Evolutionary conservation across 2,329 filamentous ascomycete genomes (phyloP).

Genomic region (Venturia carpophila): DNA sequence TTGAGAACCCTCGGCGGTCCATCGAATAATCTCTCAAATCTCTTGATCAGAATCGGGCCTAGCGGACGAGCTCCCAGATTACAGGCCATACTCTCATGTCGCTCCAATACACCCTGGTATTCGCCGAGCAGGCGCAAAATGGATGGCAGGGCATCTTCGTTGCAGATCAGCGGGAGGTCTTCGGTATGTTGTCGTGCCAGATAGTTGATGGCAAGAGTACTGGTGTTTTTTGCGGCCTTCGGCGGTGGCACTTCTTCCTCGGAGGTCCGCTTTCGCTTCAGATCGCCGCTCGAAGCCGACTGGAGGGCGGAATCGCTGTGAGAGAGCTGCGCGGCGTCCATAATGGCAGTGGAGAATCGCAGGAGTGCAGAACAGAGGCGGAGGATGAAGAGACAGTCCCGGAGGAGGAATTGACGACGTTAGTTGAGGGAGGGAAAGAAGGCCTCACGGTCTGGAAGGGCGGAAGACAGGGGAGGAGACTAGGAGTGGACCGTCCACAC

Average conservation of each 20-base stretch:
- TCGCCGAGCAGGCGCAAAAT: constrained; percentile 65
- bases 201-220: constrained; percentile 56
- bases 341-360: constrained; percentile 2
- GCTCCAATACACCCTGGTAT: constrained; percentile 77
- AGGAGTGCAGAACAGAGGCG: not conserved
- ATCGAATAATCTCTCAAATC: constrained; percentile 80
- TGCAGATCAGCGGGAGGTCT: constrained; percentile 54
- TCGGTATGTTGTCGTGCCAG: constrained; percentile 55
- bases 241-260: constrained; percentile 25
- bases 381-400: not conserved
- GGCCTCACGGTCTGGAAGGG: constrained; percentile 23
- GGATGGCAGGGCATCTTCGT: constrained; percentile 64
- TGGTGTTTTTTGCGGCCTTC: constrained; percentile 17
- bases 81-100: constrained; percentile 78
- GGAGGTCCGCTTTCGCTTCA: constrained; percentile 43
- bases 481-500: constrained; percentile 13
- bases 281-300: not conserved
- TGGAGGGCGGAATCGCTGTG: constrained; percentile 10
- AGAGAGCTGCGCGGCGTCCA: constrained; percentile 13
- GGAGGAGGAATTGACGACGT: not conserved
- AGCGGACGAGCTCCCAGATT: constrained; percentile 78
- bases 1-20: constrained; percentile 63
- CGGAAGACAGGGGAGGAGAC: constrained; percentile 13
- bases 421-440: constrained; percentile 8
- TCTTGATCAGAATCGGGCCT: constrained; percentile 74